Evolutionary conservation across 2,329 filamentous ascomycete species (phyloP), one percentile per base, ranked within the genome.

Genomic region (Pestalotiopsis sp.): DNA sequence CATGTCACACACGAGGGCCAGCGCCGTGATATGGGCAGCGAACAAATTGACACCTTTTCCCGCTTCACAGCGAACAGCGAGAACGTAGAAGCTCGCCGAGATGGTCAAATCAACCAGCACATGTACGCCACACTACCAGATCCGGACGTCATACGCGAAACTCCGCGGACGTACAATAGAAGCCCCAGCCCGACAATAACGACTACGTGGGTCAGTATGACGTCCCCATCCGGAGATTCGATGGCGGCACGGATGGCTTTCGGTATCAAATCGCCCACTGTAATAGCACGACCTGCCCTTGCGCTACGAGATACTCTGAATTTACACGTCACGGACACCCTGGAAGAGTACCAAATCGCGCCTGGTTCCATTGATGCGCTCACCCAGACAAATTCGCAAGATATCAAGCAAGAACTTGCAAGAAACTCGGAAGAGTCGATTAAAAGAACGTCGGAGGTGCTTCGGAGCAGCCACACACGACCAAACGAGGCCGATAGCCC

Each of bases 1-100:
- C 77, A 76, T 0, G 82, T 97, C 0, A 86, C 92, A 0, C 89
- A 94, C 73, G 84, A 92, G 72, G 95, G 94, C 0, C 87, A 88
- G 69, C 86, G 88, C 27, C 82, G 81, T 58, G 82, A 87, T 2
- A 78, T 60, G 17, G n/a, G n/a, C 7, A 52, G 14, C 17, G 45
- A n/a, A 4, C 7, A 52, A 52, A 9, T n/a, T n/a, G 45, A 17
- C 17, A n/a, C 9, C 14, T 52, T n/a, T 1, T 52, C 45, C 3
- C 14, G 20, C 17, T 52, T n/a, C 7, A 52, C 45, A n/a, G 14
- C 7, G 20, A 20, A 52, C 45, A 52, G n/a, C 9, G 17, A 52
- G 14, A 52, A 52, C 14, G 7, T n/a, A n/a, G 20, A n/a, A n/a
- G 20, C 45, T n/a, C 5, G 20, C 45, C 1, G 3, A 12, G 45